Percentiles rank a stretch among this genome's conserved stretches.
These are phyloP conservation scores for Volvox reticuliferus DNA, from an alignment of 139 green algal species.

Conservation along the genomic window DNA sequence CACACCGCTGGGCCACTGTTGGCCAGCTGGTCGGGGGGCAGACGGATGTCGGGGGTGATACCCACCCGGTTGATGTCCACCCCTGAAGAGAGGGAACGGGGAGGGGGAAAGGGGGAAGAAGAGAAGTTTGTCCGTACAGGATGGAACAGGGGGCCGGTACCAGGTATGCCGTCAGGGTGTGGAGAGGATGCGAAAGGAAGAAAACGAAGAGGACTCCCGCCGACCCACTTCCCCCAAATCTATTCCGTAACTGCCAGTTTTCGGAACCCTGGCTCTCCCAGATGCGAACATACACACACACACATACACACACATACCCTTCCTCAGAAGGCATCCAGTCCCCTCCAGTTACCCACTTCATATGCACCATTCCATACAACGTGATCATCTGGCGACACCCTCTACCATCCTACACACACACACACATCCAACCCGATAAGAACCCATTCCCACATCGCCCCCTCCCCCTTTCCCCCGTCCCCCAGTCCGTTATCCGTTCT, in stretches of 20 bases:
- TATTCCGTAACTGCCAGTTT: too few species aligned
- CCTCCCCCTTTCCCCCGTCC: background rate
- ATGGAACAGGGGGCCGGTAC: background rate
- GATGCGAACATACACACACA: too few species aligned
- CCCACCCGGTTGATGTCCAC: constrained; percentile 85
- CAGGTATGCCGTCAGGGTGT: background rate
- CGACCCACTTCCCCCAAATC: too few species aligned
- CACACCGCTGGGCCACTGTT: constrained; percentile 53
- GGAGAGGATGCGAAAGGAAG: background rate
- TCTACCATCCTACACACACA: too few species aligned
- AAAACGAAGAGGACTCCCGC: background rate
- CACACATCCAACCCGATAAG: too few species aligned
- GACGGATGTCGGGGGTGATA: constrained; percentile 65
- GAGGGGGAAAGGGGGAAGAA: background rate
- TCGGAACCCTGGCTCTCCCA: too few species aligned
- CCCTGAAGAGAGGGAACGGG: constrained; percentile 45
- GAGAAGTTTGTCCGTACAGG: background rate
- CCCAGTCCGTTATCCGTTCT: background rate
- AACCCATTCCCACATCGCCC: too few species aligned
- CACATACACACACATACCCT: too few species aligned
- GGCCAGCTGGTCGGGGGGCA: constrained; percentile 52
- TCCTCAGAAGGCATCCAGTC: too few species aligned
- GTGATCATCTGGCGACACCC: too few species aligned
- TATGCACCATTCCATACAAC: too few species aligned
- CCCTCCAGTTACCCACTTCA: too few species aligned